A percentile compares a stretch with the other conserved stretches of the same genome.
phyloP scores from a whole-genome alignment of 2,329 filamentous ascomycete genomes.

The Aspergillus brasiliensis region DNA sequence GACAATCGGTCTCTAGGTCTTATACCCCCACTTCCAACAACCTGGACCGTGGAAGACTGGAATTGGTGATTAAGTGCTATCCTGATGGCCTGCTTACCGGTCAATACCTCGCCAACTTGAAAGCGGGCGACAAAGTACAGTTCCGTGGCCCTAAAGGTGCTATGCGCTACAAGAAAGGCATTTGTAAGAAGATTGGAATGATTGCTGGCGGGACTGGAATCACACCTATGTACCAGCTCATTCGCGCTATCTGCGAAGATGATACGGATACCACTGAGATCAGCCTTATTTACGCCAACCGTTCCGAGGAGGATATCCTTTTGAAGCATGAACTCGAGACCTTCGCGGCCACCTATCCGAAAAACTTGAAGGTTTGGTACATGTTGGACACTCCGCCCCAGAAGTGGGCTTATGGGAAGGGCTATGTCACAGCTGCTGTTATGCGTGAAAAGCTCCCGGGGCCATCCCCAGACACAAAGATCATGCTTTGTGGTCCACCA shows the following conservation, averaged over 20 bases:
- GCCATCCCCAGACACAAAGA: constrained; percentile 51
- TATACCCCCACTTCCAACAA: constrained; percentile 54
- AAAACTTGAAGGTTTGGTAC: constrained; percentile 60
- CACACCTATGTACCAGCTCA: constrained; percentile 62
- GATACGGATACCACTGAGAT: constrained; percentile 59
- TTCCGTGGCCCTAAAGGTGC: constrained; percentile 42
- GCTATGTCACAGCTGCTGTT: constrained; percentile 55
- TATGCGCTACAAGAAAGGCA: constrained; percentile 33
- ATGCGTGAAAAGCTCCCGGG: constrained; percentile 54
- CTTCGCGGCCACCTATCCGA: constrained; percentile 54
- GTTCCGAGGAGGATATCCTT: constrained; percentile 61
- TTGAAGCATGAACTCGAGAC: constrained; percentile 58
- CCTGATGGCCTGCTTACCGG: constrained; percentile 36
- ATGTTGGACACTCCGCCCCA: constrained; percentile 53
- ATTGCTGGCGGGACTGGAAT: constrained; percentile 43
- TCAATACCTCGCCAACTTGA: constrained; percentile 33
- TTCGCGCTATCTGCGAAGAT: constrained; percentile 65
- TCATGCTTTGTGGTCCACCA: constrained; percentile 63
- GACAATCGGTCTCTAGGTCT: constrained; percentile 51
- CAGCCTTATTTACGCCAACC: constrained; percentile 62
- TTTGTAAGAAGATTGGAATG: constrained; percentile 40
- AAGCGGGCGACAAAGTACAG: constrained; percentile 35
- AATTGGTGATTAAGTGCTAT: constrained; percentile 43
- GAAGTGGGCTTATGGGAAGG: constrained; percentile 53
- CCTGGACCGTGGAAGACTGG: constrained; percentile 34